Percentiles rank a stretch among this genome's conserved stretches.
Conservation (phyloP, 345 rosid genomes). For the Sapria himalayana region DNA sequence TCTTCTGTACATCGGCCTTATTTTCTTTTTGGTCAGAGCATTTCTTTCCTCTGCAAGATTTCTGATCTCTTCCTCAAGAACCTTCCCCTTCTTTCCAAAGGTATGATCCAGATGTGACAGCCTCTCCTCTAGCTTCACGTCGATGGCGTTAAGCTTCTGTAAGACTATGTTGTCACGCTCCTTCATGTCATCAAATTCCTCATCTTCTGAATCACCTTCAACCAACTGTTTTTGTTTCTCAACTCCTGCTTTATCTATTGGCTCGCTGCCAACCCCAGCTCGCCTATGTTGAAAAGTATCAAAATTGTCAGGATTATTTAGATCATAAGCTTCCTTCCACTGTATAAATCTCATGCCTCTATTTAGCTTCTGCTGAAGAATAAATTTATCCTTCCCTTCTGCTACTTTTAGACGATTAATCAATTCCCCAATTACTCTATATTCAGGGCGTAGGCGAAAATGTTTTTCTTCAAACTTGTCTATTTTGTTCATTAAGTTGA, state of each 20-base stretch:
- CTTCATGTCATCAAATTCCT: conserved; percentile 88
- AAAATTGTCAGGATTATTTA: conserved; percentile 57
- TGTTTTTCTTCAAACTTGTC: conserved; percentile 78
- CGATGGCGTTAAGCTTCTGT: conserved; percentile 58
- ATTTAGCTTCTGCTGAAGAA: conserved; percentile 70
- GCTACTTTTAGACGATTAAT: conserved; percentile 60
- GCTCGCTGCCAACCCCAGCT: conserved; percentile 17
- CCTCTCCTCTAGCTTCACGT: conserved; percentile 65
- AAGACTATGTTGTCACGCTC: conserved; percentile 60
- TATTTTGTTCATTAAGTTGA: conserved; percentile 53
- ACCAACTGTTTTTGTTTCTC: conserved; percentile 18
- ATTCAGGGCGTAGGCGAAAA: conserved; percentile 47
- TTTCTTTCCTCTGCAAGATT: conserved; percentile 90
- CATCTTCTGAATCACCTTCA: conserved; percentile 16
- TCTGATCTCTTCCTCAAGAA: conserved; percentile 79
- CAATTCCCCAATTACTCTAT: conserved; percentile 80
- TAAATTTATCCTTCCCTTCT: conserved; percentile 72
- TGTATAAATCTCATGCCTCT: conserved; percentile 71
- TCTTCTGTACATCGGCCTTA: conserved; percentile 60
- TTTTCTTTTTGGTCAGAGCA: conserved; percentile 68
- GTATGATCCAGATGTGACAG: conserved; percentile 75
- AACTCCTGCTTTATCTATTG: conserved; percentile 13
- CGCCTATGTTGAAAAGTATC: conserved; percentile 37
- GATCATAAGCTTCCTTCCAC: conserved; percentile 86
- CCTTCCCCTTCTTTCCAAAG: conserved; percentile 79